phyloP scores from a whole-genome alignment of 768 basidiomycete species.

The Psilocybe cyanescens region DNA sequence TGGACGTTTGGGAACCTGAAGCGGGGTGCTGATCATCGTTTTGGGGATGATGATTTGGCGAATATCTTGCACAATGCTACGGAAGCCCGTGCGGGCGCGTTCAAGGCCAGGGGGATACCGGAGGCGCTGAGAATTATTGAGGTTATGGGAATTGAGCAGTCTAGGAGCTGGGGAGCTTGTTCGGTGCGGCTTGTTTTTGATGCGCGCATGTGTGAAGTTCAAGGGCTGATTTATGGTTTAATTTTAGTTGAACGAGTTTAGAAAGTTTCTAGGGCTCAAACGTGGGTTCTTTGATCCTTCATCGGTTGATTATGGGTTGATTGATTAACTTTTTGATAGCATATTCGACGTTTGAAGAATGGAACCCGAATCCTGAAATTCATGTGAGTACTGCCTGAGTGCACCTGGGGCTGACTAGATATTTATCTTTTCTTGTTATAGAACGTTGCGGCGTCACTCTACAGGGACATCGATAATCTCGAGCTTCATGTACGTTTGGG shows the following conservation, averaged over 20 bases:
- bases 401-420: not conserved
- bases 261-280: conserved; percentile 71
- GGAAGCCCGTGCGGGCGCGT: conserved; percentile 60
- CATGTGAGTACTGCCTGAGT: conserved; percentile 38
- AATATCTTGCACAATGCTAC: conserved; percentile 66
- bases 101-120: conserved; percentile 71
- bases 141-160: conserved; percentile 68
- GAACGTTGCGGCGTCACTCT: conserved; percentile 67
- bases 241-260: conserved; percentile 68
- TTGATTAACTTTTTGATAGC: conserved; percentile 39
- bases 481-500: conserved; percentile 70
- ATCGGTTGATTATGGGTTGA: not conserved
- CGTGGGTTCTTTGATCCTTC: conserved; percentile 42
- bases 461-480: conserved; percentile 75
- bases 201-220: not conserved
- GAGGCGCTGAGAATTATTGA: conserved; percentile 69
- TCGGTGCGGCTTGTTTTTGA: conserved; percentile 47
- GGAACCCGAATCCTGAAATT: conserved; percentile 68
- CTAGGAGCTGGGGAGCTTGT: conserved; percentile 72
- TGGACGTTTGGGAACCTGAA: conserved; percentile 64
- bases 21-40: conserved; percentile 56
- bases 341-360: conserved; percentile 66
- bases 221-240: conserved; percentile 3
- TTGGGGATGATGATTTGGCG: conserved; percentile 67
- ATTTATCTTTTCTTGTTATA: conserved; percentile 26